These are phyloP conservation scores for Solanum hybrid DNA, from an alignment of 305 asterid species.

Conservation along the genomic window DNA sequence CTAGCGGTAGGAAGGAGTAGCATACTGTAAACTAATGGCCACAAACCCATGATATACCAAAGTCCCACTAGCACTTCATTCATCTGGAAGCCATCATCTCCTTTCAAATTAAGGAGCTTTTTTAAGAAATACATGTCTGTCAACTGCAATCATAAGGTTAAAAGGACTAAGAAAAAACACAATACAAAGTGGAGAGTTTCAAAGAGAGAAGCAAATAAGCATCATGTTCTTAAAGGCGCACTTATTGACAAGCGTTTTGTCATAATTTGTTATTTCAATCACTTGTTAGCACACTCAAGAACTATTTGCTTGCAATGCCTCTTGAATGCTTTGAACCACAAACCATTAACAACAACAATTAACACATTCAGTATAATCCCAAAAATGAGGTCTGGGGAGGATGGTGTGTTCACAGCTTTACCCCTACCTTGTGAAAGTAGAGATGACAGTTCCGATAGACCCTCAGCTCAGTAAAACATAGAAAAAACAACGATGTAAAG, in stretches of 20 bases:
- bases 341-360: neutral
- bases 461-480: neutral
- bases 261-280: neutral
- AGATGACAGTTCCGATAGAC: neutral
- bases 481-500: neutral
- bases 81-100: constrained; percentile 88
- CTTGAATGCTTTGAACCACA: neutral
- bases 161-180: neutral
- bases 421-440: neutral
- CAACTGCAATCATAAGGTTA: constrained; percentile 27
- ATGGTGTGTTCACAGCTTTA: neutral
- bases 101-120: constrained; percentile 66
- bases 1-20: constrained; percentile 77
- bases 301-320: neutral
- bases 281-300: neutral
- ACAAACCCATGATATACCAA: constrained; percentile 90
- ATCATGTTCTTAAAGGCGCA: neutral
- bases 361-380: neutral
- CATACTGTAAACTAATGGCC: constrained; percentile 86
- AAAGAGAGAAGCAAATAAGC: no score
- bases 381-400: neutral
- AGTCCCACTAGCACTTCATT: constrained; percentile 62
- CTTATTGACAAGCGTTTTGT: neutral
- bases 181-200: neutral
- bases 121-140: constrained; percentile 64